Conservation (phyloP, 1,284 basidiomycete species). For the Pseudozyma pruni region DNA sequence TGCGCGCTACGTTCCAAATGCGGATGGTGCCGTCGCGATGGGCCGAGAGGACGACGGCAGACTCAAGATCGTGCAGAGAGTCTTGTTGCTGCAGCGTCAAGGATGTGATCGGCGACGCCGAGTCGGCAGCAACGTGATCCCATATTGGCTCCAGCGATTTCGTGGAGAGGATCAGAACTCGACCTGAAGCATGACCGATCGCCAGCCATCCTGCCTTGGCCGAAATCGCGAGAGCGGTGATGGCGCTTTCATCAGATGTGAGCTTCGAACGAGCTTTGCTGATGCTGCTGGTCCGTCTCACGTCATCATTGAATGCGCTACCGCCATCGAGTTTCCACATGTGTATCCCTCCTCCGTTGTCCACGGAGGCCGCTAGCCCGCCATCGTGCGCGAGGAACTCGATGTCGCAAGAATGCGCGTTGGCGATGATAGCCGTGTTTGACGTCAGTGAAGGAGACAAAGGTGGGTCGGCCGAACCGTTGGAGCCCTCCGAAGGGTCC, state of each 20-base stretch:
- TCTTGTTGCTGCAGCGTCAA: constrained; percentile 35
- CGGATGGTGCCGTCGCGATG: constrained; percentile 48
- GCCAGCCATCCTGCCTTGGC: constrained; percentile 70
- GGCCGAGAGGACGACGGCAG: constrained; percentile 27
- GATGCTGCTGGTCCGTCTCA: constrained; percentile 12
- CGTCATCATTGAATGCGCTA: constrained; percentile 1
- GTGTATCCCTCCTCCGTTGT: constrained; percentile 73
- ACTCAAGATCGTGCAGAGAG: constrained; percentile 29
- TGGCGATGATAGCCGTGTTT: constrained; percentile 78
- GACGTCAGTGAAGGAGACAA: constrained; percentile 62
- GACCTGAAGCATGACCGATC: constrained; percentile 75
- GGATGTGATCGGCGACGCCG: constrained; percentile 14
- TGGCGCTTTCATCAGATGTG: constrained; percentile 10
- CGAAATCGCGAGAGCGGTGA: constrained; percentile 47
- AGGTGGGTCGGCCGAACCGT: constrained; percentile 60
- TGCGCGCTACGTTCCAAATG: constrained; percentile 25
- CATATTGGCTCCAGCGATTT: constrained; percentile 26
- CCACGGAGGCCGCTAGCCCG: constrained; percentile 78
- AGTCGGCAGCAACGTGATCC: constrained; percentile 8
- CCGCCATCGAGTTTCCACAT: constrained; percentile 19
- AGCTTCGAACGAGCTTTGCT: constrained; percentile 4
- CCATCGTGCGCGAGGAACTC: constrained; percentile 79
- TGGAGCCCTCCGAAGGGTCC: constrained; percentile 27
- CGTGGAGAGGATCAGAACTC: constrained; percentile 72
- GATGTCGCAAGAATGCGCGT: constrained; percentile 81